A percentile compares a stretch with the other conserved stretches of the same genome.
These are phyloP conservation scores for Mycena amicta DNA, from an alignment of 768 basidiomycete genomes.

Conservation along the genomic window DNA sequence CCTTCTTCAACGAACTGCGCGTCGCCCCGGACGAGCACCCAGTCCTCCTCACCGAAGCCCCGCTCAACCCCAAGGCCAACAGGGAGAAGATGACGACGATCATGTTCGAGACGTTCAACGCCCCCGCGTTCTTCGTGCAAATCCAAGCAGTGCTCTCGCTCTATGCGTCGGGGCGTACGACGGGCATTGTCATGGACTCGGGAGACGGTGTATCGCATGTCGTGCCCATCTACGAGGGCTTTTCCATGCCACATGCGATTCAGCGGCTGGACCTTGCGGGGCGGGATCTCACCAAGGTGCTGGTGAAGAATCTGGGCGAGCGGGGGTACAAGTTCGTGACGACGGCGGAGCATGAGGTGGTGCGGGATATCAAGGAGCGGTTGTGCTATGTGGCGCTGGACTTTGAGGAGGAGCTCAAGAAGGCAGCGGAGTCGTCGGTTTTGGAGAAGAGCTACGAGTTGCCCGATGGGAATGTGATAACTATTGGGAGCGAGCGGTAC, in stretches of 20 bases:
- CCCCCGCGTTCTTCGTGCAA: constrained; percentile 68
- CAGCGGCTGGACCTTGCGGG: constrained; percentile 65
- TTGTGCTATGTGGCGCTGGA: constrained; percentile 43
- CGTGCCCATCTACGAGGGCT: constrained; percentile 73
- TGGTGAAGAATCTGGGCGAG: constrained; percentile 63
- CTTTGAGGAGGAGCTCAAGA: constrained; percentile 27
- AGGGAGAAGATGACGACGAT: constrained; percentile 72
- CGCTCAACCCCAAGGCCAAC: constrained; percentile 71
- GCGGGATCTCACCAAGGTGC: constrained; percentile 60
- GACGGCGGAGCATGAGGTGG: constrained; percentile 71
- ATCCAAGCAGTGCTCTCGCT: constrained; percentile 71
- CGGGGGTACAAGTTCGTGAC: constrained; percentile 79
- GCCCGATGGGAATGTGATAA: constrained; percentile 62
- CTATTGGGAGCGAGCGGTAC: constrained; percentile 67
- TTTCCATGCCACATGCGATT: constrained; percentile 67
- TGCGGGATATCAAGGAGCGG: constrained; percentile 81
- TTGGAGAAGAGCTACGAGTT: constrained; percentile 44
- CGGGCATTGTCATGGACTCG: constrained; percentile 69
- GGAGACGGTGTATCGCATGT: constrained; percentile 42
- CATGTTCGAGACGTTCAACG: constrained; percentile 78
- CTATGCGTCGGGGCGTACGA: constrained; percentile 69
- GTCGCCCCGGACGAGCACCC: constrained; percentile 75
- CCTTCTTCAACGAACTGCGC: constrained; percentile 61
- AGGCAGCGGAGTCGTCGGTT: constrained; percentile 9
- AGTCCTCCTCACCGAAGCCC: constrained; percentile 68